phyloP scores from a whole-genome alignment of 75 land plant genomes.

The Chamaecyparis obtusa region DNA sequence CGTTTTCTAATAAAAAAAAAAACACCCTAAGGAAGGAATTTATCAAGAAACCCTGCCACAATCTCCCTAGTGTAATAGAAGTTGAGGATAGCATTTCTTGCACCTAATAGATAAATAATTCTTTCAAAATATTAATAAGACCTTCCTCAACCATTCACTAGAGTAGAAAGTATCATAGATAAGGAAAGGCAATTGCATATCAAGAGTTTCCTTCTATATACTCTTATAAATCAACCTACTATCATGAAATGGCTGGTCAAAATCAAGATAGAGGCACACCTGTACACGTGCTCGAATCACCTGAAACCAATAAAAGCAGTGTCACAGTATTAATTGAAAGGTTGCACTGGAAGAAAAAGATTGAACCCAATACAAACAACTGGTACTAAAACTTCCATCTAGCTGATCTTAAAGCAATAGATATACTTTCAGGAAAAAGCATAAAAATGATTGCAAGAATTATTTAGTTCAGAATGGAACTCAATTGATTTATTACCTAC shows the following conservation, averaged over 20 bases:
- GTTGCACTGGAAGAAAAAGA: not conserved
- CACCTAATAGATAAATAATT: not conserved
- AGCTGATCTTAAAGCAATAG: not conserved
- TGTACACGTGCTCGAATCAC: constrained; percentile 80
- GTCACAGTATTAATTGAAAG: not conserved
- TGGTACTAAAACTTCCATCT: not conserved
- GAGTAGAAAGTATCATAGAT: not conserved
- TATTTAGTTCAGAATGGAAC: not conserved
- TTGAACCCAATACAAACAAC: not conserved
- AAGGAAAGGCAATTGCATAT: not conserved
- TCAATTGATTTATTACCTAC: not conserved
- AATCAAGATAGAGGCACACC: constrained; percentile 33
- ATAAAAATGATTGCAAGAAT: not conserved
- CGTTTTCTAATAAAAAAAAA: too few species aligned
- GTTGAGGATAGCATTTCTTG: not conserved
- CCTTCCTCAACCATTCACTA: not conserved
- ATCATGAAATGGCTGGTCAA: not conserved
- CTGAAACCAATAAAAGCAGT: constrained; percentile 32
- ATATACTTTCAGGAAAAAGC: not conserved
- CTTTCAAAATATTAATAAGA: not conserved
- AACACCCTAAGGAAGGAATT: not conserved
- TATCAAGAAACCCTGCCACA: not conserved
- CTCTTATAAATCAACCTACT: not conserved
- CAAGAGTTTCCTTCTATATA: not conserved
- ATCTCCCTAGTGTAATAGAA: not conserved